Conservation (phyloP, 257 asterid species). For the Solanum infundibuliforme region DNA sequence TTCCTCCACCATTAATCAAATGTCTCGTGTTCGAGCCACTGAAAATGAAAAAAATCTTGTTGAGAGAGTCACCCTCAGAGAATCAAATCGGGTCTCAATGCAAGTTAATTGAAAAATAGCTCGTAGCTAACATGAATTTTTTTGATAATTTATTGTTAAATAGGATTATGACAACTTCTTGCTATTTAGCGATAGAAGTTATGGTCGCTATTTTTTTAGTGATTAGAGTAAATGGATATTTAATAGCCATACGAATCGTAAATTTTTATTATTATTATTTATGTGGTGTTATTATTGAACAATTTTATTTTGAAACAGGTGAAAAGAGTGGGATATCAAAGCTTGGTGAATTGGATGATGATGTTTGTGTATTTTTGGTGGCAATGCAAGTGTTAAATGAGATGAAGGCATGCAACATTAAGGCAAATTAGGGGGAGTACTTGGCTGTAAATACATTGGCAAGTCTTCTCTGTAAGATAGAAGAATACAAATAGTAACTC, state of each 20-base stretch:
- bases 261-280: background rate
- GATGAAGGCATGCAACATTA: constrained; percentile 11
- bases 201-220: background rate
- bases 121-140: background rate
- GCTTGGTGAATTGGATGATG: constrained; percentile 18
- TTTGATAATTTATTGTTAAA: background rate
- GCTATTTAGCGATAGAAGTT: background rate
- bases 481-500: background rate
- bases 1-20: background rate
- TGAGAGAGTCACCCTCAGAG: background rate
- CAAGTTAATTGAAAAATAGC: background rate
- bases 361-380: constrained; percentile 24
- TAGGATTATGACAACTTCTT: background rate
- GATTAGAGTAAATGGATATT: background rate
- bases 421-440: background rate
- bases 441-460: background rate
- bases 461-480: background rate
- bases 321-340: constrained; percentile 17
- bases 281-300: background rate
- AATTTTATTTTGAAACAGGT: constrained; percentile 31
- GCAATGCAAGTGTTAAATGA: constrained; percentile 34
- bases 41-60: background rate
- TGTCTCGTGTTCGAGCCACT: background rate
- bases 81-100: too few species aligned
- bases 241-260: background rate